A percentile compares a stretch with the other conserved stretches of the same genome.
These are phyloP conservation scores for Russula ochroleuca DNA, from an alignment of 768 basidiomycete species.

Conservation along the genomic window DNA sequence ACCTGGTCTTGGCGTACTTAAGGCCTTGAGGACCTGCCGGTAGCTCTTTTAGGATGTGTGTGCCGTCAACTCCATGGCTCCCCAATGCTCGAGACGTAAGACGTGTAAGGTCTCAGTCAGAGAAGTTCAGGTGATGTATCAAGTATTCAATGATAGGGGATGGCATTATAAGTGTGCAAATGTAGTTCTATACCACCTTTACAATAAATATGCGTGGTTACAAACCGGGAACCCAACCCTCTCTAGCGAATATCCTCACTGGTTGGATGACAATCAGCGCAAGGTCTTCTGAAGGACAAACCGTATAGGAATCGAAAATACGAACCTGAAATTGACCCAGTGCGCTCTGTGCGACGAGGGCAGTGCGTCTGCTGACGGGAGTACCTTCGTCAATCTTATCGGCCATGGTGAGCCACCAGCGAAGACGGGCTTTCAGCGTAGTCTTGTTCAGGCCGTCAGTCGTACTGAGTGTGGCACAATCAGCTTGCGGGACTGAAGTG, in stretches of 20 bases:
- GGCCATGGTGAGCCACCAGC: conserved; percentile 57
- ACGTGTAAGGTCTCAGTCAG: too few species aligned
- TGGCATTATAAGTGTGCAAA: conserved; percentile 9
- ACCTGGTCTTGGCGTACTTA: conserved; percentile 57
- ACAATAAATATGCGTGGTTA: conserved; percentile 6
- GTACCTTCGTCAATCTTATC: conserved; percentile 37
- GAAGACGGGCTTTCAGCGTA: conserved; percentile 47
- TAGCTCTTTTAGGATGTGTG: neutral
- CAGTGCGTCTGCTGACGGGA: conserved; percentile 47
- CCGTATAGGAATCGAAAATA: neutral
- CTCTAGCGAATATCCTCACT: conserved; percentile 7
- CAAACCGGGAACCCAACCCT: neutral
- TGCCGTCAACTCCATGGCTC: too few species aligned
- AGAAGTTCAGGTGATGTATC: too few species aligned
- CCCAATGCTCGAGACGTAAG: too few species aligned
- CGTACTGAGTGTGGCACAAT: conserved; percentile 28
- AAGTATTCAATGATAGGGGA: conserved; percentile 1
- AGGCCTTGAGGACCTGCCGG: neutral
- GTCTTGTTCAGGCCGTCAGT: conserved; percentile 37
- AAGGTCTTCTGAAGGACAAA: neutral
- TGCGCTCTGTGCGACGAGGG: conserved; percentile 43
- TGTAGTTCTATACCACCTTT: neutral
- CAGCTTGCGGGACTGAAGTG: neutral
- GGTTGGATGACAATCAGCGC: neutral
- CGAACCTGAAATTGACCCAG: conserved; percentile 28